Evolutionary conservation across 2,329 filamentous ascomycete species (phyloP).

Genomic region (Metarhizium sp.): DNA sequence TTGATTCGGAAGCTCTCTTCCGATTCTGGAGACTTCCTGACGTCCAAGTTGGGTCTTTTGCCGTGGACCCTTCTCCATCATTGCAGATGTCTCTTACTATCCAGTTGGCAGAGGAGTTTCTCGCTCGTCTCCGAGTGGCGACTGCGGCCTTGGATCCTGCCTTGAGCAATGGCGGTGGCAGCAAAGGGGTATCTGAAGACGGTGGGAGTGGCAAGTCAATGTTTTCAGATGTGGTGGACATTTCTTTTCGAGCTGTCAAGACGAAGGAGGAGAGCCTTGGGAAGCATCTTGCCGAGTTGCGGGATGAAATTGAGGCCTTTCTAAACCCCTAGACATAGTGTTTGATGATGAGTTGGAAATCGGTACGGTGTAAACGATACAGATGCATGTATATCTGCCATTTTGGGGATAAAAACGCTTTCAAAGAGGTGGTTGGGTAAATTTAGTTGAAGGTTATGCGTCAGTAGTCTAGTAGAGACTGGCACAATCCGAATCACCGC

Average conservation of each 20-base stretch:
- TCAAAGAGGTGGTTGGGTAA: no score
- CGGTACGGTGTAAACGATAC: not conserved
- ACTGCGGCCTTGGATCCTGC: slow-evolving; percentile 19
- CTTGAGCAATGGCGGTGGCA: slow-evolving; percentile 7
- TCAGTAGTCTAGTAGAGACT: no score
- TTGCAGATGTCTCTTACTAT: slow-evolving; percentile 33
- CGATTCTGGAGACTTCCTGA: slow-evolving; percentile 30
- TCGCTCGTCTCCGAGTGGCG: slow-evolving; percentile 24
- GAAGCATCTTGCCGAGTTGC: slow-evolving; percentile 21
- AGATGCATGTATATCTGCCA: no score
- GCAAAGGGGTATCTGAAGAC: slow-evolving; percentile 3
- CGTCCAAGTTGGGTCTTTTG: slow-evolving; percentile 30
- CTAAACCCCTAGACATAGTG: slow-evolving; percentile 12
- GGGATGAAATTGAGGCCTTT: slow-evolving; percentile 23
- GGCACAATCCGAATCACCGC: no score
- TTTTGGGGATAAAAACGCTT: no score
- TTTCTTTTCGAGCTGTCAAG: slow-evolving; percentile 21
- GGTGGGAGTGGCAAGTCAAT: slow-evolving; percentile 16
- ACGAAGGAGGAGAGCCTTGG: slow-evolving; percentile 24
- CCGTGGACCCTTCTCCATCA: slow-evolving; percentile 28
- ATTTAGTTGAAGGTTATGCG: no score
- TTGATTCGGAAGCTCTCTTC: slow-evolving; percentile 19
- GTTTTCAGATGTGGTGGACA: slow-evolving; percentile 22
- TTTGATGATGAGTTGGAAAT: not conserved
- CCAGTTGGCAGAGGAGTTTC: slow-evolving; percentile 31